Evolutionary conservation across 441 rosid genomes (phyloP).

Genomic region (Adansonia grandidieri): DNA sequence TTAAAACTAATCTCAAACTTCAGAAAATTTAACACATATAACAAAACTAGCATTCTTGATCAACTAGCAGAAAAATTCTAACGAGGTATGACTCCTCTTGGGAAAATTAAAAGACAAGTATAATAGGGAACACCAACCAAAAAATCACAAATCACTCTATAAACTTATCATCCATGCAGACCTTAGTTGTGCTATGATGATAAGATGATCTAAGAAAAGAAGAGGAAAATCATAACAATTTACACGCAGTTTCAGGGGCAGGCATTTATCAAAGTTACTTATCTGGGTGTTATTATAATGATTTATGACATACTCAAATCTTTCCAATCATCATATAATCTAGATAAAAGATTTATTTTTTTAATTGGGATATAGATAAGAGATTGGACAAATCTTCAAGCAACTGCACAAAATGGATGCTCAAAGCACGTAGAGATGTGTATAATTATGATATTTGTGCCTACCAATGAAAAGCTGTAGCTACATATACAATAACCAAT

Average conservation of each 20-base stretch:
- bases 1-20: conserved; percentile 9
- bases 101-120: conserved; percentile 11
- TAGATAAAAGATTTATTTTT: background rate
- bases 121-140: background rate
- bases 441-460: conserved; percentile 6
- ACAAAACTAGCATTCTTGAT: conserved; percentile 6
- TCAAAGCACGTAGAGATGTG: conserved; percentile 5
- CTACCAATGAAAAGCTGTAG: background rate
- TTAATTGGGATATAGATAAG: background rate
- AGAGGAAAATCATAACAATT: background rate
- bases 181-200: background rate
- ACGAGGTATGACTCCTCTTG: background rate
- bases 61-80: conserved; percentile 10
- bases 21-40: background rate
- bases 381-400: conserved; percentile 8
- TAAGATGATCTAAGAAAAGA: background rate
- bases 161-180: conserved; percentile 6
- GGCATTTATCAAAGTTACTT: conserved; percentile 1
- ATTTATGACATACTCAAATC: background rate
- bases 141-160: background rate
- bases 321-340: conserved; percentile 6
- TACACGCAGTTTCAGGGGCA: background rate
- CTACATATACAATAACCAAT: background rate
- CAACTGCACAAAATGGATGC: conserved; percentile 8
- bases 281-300: background rate